A percentile compares a stretch with the other conserved stretches of the same genome.
phyloP scores from a whole-genome alignment of 805 yeast genomes.

The Lachancea mirantina region DNA sequence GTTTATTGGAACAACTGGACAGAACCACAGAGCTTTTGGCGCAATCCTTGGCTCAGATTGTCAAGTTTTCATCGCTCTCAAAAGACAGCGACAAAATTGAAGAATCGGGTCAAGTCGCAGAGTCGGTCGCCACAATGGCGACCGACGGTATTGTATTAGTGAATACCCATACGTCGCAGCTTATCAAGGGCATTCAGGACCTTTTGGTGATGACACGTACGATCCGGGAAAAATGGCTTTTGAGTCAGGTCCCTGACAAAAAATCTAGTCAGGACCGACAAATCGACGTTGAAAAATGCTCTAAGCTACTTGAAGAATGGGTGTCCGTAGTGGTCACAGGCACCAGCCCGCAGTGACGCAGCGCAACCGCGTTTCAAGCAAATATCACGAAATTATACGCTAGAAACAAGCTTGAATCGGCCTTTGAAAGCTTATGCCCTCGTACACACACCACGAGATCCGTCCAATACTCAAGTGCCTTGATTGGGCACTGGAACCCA shows the following conservation, averaged over 20 bases:
- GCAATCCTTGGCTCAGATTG: conserved; percentile 24
- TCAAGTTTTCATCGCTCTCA: conserved; percentile 22
- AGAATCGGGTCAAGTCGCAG: conserved; percentile 11
- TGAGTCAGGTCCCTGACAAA: conserved; percentile 26
- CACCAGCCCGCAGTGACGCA: no score
- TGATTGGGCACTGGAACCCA: no score
- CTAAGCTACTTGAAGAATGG: conserved; percentile 17
- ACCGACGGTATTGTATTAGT: conserved; percentile 26
- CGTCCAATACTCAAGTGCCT: no score
- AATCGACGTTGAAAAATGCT: conserved; percentile 16
- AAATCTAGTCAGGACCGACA: conserved; percentile 3
- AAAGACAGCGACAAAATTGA: conserved; percentile 12
- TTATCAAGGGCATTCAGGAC: conserved; percentile 30
- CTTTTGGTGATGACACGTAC: conserved; percentile 27
- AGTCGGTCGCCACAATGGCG: conserved; percentile 21
- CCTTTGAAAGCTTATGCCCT: no score
- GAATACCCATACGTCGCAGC: conserved; percentile 26
- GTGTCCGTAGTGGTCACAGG: no score
- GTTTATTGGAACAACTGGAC: conserved; percentile 25
- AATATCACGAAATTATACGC: no score
- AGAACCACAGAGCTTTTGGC: conserved; percentile 26
- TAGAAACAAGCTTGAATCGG: no score
- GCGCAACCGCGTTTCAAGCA: no score
- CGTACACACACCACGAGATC: no score
- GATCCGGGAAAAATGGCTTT: conserved; percentile 31